These are phyloP conservation scores for Rhizophagus clarus DNA, from an alignment of 192 early-diverging fungal species.

Conservation along the genomic window DNA sequence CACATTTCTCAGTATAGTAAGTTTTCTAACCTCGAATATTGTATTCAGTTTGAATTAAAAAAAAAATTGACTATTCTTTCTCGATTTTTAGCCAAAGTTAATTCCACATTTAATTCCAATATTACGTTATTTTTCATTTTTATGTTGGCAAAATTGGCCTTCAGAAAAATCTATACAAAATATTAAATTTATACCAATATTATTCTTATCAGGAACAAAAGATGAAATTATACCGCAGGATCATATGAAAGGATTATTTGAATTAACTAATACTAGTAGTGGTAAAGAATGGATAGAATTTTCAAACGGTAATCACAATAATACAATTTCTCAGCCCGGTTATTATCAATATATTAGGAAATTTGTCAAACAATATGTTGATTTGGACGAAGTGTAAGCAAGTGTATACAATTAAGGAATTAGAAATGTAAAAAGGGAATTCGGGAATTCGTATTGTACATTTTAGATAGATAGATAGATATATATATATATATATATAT, in stretches of 20 bases:
- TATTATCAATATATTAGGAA: slow-evolving; percentile 78
- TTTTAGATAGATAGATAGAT: too few relatives aligned
- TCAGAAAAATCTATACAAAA: slow-evolving; percentile 71
- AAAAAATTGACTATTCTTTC: background rate
- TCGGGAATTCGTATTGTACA: too few relatives aligned
- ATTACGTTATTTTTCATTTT: slow-evolving; percentile 68
- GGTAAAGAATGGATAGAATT: slow-evolving; percentile 57
- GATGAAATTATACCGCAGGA: slow-evolving; percentile 88
- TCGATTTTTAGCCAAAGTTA: slow-evolving; percentile 69
- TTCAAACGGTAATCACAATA: slow-evolving; percentile 84
- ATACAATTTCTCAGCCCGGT: slow-evolving; percentile 82
- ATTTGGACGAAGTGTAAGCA: background rate
- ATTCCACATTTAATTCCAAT: slow-evolving; percentile 83
- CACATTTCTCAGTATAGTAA: slow-evolving; percentile 86
- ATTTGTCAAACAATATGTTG: slow-evolving; percentile 42
- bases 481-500: too few relatives aligned
- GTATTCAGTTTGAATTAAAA: background rate
- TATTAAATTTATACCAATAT: slow-evolving; percentile 68
- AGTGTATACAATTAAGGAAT: background rate
- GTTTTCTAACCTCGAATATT: background rate
- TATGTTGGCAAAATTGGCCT: slow-evolving; percentile 89
- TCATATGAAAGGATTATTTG: slow-evolving; percentile 83
- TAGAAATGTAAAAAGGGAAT: too few relatives aligned
- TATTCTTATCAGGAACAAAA: slow-evolving; percentile 77
- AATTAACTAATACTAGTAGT: slow-evolving; percentile 54